Base-by-base conservation (phyloP, 2,329 filamentous ascomycete species). In the Aquanectria penicillioides region DNA sequence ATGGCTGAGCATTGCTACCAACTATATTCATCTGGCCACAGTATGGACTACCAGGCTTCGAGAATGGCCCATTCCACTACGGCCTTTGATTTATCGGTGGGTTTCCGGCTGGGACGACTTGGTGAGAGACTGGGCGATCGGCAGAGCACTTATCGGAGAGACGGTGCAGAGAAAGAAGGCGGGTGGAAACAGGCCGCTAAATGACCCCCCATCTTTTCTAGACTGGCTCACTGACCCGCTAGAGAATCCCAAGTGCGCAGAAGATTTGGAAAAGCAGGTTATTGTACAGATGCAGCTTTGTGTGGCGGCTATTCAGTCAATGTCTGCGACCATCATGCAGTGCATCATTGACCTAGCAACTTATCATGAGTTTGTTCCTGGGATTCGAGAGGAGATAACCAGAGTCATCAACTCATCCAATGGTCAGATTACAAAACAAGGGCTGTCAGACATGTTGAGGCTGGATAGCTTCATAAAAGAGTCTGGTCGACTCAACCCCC, bases 381-480 rank as follows among this genome's bases (percentile, higher is more conserved):
- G 50, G 36, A 36, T 57, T 13, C 15, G 17, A 11, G 44, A 40
- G 9, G 53, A 57, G 18, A 37, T 57, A 8, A 26, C 28, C 2
- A n/a, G n/a, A 17, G 17, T 25, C 2, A 3, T 43, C 13, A 17
- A 18, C 3, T 17, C 31, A 11, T 29, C 22, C 3, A 34, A 52
- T 29, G 54, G 54, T 13, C 13, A 17, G 3, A 9, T 57, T 5
- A 38, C 22, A 20, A 57, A 57, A 40, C 41, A 52, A 13, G 54
- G n/a, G 4, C 47, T 57, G 23, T 23, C 54, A 5, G 40, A 52
- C 6, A 29, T 57, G 54, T 29, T 50, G 23, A 57, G 40, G 26
- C 26, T 57, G 26, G 54, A 57, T 18, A 57, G 54, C 15, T 57
- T 57, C 33, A 57, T 57, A 38, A 57, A 57, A 28, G 54, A 57